A percentile compares a stretch with the other conserved stretches of the same genome.
These are phyloP conservation scores for Brasenia schreberi DNA, from an alignment of 164 flowering plant species.

Conservation along the genomic window DNA sequence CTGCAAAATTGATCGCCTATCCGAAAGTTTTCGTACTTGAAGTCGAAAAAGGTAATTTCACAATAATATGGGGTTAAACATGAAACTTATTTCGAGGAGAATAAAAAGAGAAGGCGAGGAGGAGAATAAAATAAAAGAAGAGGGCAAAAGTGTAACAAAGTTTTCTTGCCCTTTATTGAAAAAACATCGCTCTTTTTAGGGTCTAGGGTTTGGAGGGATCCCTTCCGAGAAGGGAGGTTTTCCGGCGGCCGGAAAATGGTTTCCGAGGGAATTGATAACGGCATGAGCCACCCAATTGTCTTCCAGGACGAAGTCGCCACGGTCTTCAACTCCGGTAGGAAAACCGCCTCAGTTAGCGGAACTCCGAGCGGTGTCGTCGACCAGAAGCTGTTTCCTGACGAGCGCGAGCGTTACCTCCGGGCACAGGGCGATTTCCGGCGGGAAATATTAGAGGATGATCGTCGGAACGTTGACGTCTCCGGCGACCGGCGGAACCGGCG, in stretches of 20 bases:
- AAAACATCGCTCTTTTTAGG: neutral
- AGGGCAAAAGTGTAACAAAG: too few relatives aligned
- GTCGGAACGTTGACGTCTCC: neutral
- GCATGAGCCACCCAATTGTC: conserved; percentile 35
- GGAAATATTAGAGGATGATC: conserved; percentile 2
- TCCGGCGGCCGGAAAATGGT: neutral
- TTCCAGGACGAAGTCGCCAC: conserved; percentile 29
- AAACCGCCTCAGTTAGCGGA: conserved; percentile 22
- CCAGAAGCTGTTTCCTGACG: conserved; percentile 26
- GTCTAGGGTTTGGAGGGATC: neutral
- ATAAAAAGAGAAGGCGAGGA: too few relatives aligned
- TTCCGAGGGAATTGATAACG: conserved; percentile 21
- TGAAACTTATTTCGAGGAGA: too few relatives aligned
- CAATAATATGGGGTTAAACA: too few relatives aligned
- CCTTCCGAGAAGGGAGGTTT: neutral
- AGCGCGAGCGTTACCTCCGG: conserved; percentile 22
- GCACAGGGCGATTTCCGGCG: conserved; percentile 20
- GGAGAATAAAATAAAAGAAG: too few relatives aligned
- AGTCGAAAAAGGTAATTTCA: too few relatives aligned
- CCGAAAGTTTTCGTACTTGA: too few relatives aligned
- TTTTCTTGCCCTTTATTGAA: too few relatives aligned
- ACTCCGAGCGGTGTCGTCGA: conserved; percentile 24
- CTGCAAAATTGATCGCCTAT: too few relatives aligned
- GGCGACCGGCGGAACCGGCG: neutral
- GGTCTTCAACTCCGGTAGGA: conserved; percentile 32